Base-by-base conservation (phyloP, 202 grass and related monocot genomes). In the Musa balbisiana region DNA sequence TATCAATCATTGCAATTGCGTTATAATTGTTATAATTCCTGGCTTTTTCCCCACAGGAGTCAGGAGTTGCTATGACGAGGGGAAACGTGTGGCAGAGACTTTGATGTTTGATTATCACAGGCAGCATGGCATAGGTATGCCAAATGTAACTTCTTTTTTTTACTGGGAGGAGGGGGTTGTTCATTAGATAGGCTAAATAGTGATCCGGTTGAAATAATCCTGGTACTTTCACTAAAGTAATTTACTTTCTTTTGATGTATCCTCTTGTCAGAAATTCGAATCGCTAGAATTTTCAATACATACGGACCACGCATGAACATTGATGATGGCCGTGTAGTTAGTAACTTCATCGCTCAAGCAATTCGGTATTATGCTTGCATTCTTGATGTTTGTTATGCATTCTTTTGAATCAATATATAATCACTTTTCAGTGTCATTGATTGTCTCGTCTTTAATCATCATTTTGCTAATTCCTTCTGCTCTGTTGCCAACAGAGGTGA, bases 241-340 rank as follows among this genome's bases (percentile, higher is more conserved):
- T 27, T 33, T 49, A 12, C 33, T 6, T 4, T 12, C 9, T 67
- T 67, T 29, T 27, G 5, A 33, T 16, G 12, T 3, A 14, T 29
- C 13, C 10, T 6, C 6, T 67, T 67, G 1, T 67, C 66, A 99
- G 95, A 99, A 69, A 99, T 99, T 69, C 85, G 91, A 66, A 99
- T 99, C 88, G 95, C 95, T 55, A 92, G 95, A 82, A 99, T 99
- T 84, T 99, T 99, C 87, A 99, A 99, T 85, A 99, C 95, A 73
- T 99, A 99, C 79, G 95, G 95, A 71, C 95, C 95, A 49, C 92
- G 95, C 84, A 99, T 99, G 95, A 99, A 98, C 85, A 98, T 98
- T 59, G 95, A 98, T 80, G 95, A 98, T 70, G 95, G 95, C 0
- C 95, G 95, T 87, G 95, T 98, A 70, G 95, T 98, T 71, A 98